These are phyloP conservation scores for carrot (Daucus carota) DNA, from an alignment of 129 eudicot species.

Conservation along the genomic window DNA sequence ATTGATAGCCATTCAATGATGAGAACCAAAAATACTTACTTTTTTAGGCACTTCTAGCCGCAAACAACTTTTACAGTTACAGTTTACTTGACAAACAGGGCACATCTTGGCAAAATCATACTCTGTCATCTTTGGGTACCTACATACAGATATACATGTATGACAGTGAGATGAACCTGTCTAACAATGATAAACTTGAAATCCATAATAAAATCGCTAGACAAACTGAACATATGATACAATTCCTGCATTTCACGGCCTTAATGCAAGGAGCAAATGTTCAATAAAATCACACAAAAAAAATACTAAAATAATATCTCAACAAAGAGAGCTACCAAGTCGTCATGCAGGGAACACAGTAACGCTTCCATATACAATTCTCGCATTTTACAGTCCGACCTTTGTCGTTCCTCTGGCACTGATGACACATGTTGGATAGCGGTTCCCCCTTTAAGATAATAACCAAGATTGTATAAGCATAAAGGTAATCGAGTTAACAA, in stretches of 20 bases:
- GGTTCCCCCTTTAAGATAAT: conserved; percentile 24
- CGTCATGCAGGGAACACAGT: conserved; percentile 53
- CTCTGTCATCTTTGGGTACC: conserved; percentile 46
- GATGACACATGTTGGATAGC: conserved; percentile 59
- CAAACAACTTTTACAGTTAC: conserved; percentile 57
- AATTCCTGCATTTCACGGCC: neutral
- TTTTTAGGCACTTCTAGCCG: conserved; percentile 28
- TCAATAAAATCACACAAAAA: neutral
- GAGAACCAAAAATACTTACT: conserved; percentile 19
- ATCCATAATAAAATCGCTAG: neutral
- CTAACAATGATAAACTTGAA: too few relatives aligned
- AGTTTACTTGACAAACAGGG: conserved; percentile 68
- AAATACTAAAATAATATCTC: neutral
- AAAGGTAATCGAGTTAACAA: neutral
- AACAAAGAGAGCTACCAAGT: conserved; percentile 33
- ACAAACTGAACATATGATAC: neutral
- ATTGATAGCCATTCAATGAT: neutral
- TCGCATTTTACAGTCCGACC: conserved; percentile 60
- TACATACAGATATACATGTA: neutral
- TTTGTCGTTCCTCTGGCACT: conserved; percentile 85
- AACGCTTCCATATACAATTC: conserved; percentile 49
- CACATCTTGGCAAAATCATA: conserved; percentile 61
- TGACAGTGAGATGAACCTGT: neutral
- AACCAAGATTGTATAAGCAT: neutral
- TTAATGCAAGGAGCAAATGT: neutral